Percentiles rank a stretch among this genome's conserved stretches.
Conservation (phyloP, 2,329 filamentous ascomycete genomes). For the Neopestalotiopsis sp. region DNA sequence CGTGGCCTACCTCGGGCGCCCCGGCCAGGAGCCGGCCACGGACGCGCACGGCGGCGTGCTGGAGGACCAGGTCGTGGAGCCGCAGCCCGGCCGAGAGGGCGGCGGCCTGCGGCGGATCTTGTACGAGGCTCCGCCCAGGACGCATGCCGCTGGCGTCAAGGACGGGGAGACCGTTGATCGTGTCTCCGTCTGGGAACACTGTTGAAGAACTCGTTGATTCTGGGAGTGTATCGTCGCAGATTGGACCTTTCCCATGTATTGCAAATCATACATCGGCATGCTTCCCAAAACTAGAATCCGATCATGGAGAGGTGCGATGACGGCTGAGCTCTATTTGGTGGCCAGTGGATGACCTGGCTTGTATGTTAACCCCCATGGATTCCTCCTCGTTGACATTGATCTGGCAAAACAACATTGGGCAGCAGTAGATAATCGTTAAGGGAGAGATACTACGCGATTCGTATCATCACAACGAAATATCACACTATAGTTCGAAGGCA, state of each 20-base stretch:
- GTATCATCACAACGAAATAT: too few species aligned
- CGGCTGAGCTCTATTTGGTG: too few species aligned
- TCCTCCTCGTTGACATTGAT: too few species aligned
- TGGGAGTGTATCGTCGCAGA: neutral
- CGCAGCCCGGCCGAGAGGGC: slow-evolving; percentile 35
- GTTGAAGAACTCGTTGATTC: neutral
- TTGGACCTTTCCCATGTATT: neutral
- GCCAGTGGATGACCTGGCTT: too few species aligned
- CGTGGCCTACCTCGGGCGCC: slow-evolving; percentile 71
- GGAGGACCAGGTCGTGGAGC: slow-evolving; percentile 39
- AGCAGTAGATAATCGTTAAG: too few species aligned
- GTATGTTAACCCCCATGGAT: too few species aligned
- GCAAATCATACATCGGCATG: neutral
- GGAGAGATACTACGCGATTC: too few species aligned
- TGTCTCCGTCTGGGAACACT: slow-evolving; percentile 58
- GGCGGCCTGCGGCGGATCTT: slow-evolving; percentile 49
- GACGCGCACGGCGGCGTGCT: slow-evolving; percentile 43
- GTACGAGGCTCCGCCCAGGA: slow-evolving; percentile 56
- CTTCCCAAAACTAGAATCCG: neutral
- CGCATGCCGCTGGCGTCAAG: slow-evolving; percentile 49
- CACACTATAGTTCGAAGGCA: too few species aligned
- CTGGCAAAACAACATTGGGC: too few species aligned
- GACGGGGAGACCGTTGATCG: slow-evolving; percentile 48
- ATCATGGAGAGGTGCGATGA: too few species aligned
- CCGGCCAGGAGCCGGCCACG: slow-evolving; percentile 72